Evolutionary conservation across 345 rosid species (phyloP).

Genomic region (Gynandropsis gynandra): DNA sequence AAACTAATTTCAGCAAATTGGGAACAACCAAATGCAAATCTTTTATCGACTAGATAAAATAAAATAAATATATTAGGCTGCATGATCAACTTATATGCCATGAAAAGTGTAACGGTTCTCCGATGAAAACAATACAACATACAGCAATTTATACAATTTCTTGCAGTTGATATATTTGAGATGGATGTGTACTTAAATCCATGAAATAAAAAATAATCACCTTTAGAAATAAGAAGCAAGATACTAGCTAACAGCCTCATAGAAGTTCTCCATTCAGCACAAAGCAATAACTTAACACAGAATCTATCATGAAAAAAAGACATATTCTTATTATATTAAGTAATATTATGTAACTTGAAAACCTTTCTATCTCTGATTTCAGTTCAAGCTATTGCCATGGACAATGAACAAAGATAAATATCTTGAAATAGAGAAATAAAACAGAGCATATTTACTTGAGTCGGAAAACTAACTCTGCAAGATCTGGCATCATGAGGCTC

Average conservation of each 20-base stretch:
- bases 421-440: slow-evolving; percentile 9
- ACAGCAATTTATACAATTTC: slow-evolving; percentile 8
- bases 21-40: not conserved
- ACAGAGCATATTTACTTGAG: slow-evolving; percentile 21
- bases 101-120: slow-evolving; percentile 1
- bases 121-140: not conserved
- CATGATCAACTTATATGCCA: not conserved
- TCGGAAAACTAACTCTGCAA: slow-evolving; percentile 56
- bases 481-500: slow-evolving; percentile 47
- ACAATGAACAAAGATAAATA: not conserved
- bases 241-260: not conserved
- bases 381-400: not conserved
- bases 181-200: not conserved
- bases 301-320: too few relatives aligned
- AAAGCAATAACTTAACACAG: not conserved
- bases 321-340: too few relatives aligned
- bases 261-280: slow-evolving; percentile 1
- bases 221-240: not conserved
- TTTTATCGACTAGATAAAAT: not conserved
- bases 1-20: slow-evolving; percentile 6
- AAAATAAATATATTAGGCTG: not conserved
- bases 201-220: not conserved
- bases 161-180: not conserved
- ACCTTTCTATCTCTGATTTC: slow-evolving; percentile 3
- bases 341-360: not conserved